These are phyloP conservation scores for Hypoxylon sp. DNA, from an alignment of 2,329 filamentous ascomycete genomes.

Conservation along the genomic window DNA sequence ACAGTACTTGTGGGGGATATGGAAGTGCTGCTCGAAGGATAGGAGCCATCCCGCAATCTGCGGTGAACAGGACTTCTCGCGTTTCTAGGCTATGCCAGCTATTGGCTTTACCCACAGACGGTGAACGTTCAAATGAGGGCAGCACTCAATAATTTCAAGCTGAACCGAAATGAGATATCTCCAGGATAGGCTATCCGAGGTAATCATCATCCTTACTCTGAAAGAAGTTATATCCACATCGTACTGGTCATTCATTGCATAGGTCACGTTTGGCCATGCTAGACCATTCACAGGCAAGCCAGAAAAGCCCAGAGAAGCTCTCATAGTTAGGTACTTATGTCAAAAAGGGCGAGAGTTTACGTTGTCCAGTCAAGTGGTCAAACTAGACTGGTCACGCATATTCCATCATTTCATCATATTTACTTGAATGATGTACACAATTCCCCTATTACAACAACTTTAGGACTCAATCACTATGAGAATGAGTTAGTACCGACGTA, in stretches of 20 bases:
- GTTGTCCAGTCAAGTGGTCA: not conserved
- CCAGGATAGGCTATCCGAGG: too few species aligned
- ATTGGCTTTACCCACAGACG: not conserved
- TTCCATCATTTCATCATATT: not conserved
- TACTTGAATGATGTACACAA: not conserved
- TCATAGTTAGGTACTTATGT: not conserved
- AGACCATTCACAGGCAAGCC: too few species aligned
- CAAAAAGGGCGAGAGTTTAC: not conserved
- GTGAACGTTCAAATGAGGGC: not conserved
- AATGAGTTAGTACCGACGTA: not conserved
- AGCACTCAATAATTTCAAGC: too few species aligned
- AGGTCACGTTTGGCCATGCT: not conserved
- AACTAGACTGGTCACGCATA: not conserved
- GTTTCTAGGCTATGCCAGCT: not conserved
- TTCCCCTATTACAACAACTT: not conserved
- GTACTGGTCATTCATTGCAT: not conserved
- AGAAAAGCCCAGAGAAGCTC: too few species aligned
- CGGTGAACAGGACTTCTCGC: not conserved
- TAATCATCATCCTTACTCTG: too few species aligned
- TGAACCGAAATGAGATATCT: too few species aligned
- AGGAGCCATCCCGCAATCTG: not conserved
- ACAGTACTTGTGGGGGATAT: not conserved
- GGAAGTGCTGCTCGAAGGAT: not conserved
- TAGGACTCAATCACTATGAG: not conserved
- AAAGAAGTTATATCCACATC: too few species aligned